phyloP scores from a whole-genome alignment of 768 basidiomycete genomes.

The Serendipita indica region DNA sequence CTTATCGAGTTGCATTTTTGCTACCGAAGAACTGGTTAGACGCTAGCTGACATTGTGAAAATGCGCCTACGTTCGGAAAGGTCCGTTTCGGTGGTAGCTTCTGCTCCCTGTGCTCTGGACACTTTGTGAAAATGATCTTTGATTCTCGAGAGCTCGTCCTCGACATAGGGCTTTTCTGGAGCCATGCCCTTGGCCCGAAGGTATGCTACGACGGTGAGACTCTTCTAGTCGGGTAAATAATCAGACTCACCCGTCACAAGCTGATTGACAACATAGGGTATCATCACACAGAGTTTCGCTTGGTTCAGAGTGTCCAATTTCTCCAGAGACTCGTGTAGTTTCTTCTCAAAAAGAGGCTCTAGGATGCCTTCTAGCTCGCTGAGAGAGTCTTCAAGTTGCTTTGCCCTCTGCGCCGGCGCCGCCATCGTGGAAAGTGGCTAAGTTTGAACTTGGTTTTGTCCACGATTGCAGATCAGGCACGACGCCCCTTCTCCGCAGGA shows the following conservation, averaged over 20 bases:
- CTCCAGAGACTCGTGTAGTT: conserved; percentile 50
- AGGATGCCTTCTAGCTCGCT: conserved; percentile 54
- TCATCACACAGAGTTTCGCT: conserved; percentile 60
- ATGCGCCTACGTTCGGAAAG: background rate
- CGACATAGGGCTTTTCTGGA: conserved; percentile 55
- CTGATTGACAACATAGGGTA: conserved; percentile 77
- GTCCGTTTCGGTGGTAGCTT: conserved; percentile 31
- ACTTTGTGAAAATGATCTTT: conserved; percentile 75
- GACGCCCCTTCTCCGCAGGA: too few species aligned
- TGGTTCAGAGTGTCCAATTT: conserved; percentile 59
- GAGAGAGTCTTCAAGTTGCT: conserved; percentile 24
- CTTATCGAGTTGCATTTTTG: conserved; percentile 47
- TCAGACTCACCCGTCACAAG: conserved; percentile 58
- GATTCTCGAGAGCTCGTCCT: conserved; percentile 40
- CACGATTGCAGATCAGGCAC: conserved; percentile 3
- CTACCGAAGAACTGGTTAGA: conserved; percentile 18
- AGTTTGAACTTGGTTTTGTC: conserved; percentile 4
- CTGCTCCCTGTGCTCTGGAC: conserved; percentile 53
- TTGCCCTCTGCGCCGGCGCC: background rate
- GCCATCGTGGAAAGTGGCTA: conserved; percentile 6
- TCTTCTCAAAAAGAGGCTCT: conserved; percentile 49
- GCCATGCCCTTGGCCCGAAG: conserved; percentile 53
- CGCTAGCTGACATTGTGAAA: background rate
- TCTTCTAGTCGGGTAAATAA: background rate
- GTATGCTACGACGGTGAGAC: background rate